Evolutionary conservation across 805 yeast genomes (phyloP).

Genomic region (Ogataea allantospora): DNA sequence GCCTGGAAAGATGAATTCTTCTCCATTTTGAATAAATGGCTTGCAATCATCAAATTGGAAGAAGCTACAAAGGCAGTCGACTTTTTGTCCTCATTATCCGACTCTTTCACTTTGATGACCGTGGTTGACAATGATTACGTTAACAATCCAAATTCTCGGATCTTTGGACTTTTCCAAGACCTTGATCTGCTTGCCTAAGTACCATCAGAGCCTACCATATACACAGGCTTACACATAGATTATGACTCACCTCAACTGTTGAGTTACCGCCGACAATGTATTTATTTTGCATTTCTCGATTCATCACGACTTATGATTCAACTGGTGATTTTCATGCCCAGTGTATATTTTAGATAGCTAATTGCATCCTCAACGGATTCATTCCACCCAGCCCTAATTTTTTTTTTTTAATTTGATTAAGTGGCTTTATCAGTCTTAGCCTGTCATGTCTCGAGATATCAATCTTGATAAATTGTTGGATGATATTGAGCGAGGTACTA

Average conservation of each 20-base stretch:
- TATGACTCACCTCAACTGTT: conserved; percentile 12
- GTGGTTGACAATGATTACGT: conserved; percentile 85
- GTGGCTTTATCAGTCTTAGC: conserved; percentile 6
- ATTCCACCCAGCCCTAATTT: conserved; percentile 8
- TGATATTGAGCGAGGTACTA: conserved; percentile 14
- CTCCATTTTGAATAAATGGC: conserved; percentile 81
- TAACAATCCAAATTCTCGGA: conserved; percentile 47
- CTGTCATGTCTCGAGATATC: conserved; percentile 14
- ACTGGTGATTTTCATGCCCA: conserved; percentile 9
- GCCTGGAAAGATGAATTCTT: conserved; percentile 98
- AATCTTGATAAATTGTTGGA: conserved; percentile 18
- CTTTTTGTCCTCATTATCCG: conserved; percentile 47
- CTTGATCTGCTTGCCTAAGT: conserved; percentile 5
- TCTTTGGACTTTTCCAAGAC: conserved; percentile 52
- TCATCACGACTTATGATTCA: conserved; percentile 7
- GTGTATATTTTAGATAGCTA: conserved; percentile 9
- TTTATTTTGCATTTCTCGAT: conserved; percentile 4
- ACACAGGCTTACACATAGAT: conserved; percentile 13
- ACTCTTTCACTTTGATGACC: conserved; percentile 73
- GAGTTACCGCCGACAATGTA: conserved; percentile 10
- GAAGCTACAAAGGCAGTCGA: conserved; percentile 30
- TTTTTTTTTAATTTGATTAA: conserved; percentile 2
- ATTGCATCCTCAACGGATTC: conserved; percentile 29
- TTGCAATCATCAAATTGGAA: conserved; percentile 34
- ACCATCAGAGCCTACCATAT: conserved; percentile 6